A percentile compares a stretch with the other conserved stretches of the same genome.
phyloP scores from a whole-genome alignment of 2,329 filamentous ascomycete genomes.

The Colletotrichum trifolii region DNA sequence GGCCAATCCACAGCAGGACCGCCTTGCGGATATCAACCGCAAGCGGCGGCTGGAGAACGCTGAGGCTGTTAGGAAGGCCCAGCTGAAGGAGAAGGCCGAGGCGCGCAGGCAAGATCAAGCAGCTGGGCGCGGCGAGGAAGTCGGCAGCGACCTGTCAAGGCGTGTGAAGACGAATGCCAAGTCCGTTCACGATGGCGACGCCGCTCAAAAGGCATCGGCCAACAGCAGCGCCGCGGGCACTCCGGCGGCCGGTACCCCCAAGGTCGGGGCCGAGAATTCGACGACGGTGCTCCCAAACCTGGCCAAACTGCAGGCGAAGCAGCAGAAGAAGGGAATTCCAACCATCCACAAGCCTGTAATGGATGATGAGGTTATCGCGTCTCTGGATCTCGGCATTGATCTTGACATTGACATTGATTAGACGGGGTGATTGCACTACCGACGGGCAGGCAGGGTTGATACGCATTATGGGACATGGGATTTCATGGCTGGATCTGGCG shows the following conservation, averaged over 20 bases:
- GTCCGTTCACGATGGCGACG: constrained; percentile 73
- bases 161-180: constrained; percentile 75
- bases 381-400: constrained; percentile 90
- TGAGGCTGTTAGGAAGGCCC: constrained; percentile 91
- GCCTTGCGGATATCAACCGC: constrained; percentile 83
- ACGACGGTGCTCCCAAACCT: constrained; percentile 60
- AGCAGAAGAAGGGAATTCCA: constrained; percentile 69
- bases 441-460: too few species aligned
- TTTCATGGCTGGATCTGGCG: too few species aligned
- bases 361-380: constrained; percentile 93
- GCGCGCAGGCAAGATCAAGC: constrained; percentile 70
- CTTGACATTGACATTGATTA: constrained; percentile 86
- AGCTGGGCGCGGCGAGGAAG: constrained; percentile 71
- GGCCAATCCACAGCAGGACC: constrained; percentile 77
- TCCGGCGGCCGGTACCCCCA: constrained; percentile 64
- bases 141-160: constrained; percentile 68
- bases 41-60: constrained; percentile 86
- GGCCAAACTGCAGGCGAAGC: constrained; percentile 63
- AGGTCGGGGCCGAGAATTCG: constrained; percentile 54
- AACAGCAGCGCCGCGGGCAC: constrained; percentile 62
- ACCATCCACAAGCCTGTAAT: constrained; percentile 82
- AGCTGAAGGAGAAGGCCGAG: constrained; percentile 81
- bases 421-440: too few species aligned
- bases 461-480: too few species aligned
- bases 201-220: constrained; percentile 42